These are phyloP conservation scores for Oehlia diaphana DNA, from an alignment of 192 early-diverging fungal species.

Conservation along the genomic window DNA sequence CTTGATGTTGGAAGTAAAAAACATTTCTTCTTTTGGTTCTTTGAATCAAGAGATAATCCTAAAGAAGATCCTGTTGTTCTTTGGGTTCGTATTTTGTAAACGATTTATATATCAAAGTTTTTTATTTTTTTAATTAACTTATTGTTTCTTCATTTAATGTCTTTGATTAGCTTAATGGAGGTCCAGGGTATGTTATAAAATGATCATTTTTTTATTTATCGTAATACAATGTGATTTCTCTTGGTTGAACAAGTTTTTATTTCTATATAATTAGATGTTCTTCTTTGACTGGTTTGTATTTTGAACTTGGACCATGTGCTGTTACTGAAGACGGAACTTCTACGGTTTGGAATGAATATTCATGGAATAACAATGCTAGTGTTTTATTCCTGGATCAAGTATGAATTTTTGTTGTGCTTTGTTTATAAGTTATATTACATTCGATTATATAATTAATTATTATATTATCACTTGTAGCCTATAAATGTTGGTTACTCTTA, in stretches of 20 bases:
- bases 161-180: conserved; percentile 65
- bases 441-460: conserved; percentile 12
- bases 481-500: conserved; percentile 92
- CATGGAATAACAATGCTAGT: conserved; percentile 92
- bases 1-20: conserved; percentile 66
- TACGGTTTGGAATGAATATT: conserved; percentile 68
- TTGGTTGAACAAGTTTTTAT: background rate
- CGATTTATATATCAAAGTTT: background rate
- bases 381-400: conserved; percentile 81
- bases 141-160: background rate
- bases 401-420: background rate
- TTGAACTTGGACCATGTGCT: conserved; percentile 87
- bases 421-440: background rate
- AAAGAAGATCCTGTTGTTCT: conserved; percentile 73
- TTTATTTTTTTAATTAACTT: background rate
- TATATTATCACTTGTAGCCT: conserved; percentile 48
- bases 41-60: conserved; percentile 81
- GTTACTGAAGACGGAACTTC: conserved; percentile 74
- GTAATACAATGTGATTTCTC: too few relatives aligned
- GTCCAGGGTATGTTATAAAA: conserved; percentile 56
- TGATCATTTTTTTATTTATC: background rate
- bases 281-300: conserved; percentile 75
- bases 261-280: conserved; percentile 48
- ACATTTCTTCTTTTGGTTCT: conserved; percentile 97
- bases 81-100: conserved; percentile 41